Evolutionary conservation across 352 stramenopile species (phyloP), one percentile per base, ranked within the genome.

Genomic region (Phytophthora hybrid): DNA sequence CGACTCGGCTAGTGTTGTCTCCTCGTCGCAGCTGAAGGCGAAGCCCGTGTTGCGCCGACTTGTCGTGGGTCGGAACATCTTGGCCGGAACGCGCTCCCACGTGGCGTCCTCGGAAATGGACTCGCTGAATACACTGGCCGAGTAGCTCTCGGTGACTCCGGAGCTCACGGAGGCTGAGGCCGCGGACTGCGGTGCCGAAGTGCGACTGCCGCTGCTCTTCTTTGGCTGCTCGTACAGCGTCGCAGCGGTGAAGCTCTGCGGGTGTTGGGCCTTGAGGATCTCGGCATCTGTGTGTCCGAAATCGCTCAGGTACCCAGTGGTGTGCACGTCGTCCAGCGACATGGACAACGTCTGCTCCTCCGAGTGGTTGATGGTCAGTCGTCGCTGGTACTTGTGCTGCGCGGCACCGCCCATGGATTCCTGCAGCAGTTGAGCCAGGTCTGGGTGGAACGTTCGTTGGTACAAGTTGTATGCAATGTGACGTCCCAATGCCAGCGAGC

Each of bases 1-100:
- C 68, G 85, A 93, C 77, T 95, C 89, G 53, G 85, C 89, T 16
- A 93, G 61, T 49, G 89, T 94, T 52, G 89, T 95, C 66, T 93
- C 85, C 57, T 95, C 87, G 67, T 95, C 89, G 70, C 86, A 94
- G 66, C 87, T 94, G 72, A 95, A 95, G 31, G 89, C 89, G 59
- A 81, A 95, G 51, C 89, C 89, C 9, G 87, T 94, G 70, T 90
- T 92, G 31, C 84, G 79, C 9, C 82, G 74, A n/a, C 73, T 69
- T 16, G 72, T 69, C 3, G 69, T 85, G 19, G 70, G 31, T 29
- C 78, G 76, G 64, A 83, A 78, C 66, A 81, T 76, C 52, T 78
- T 83, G 32, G 63, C 55, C 11, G 81, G 73, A 4, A 78, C 71
- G n/a, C 74, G 74, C 32, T 90, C 78, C 80, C 80, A 89, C 19